These are phyloP conservation scores for Punica granatum DNA, from an alignment of 345 rosid genomes.

Conservation along the genomic window DNA sequence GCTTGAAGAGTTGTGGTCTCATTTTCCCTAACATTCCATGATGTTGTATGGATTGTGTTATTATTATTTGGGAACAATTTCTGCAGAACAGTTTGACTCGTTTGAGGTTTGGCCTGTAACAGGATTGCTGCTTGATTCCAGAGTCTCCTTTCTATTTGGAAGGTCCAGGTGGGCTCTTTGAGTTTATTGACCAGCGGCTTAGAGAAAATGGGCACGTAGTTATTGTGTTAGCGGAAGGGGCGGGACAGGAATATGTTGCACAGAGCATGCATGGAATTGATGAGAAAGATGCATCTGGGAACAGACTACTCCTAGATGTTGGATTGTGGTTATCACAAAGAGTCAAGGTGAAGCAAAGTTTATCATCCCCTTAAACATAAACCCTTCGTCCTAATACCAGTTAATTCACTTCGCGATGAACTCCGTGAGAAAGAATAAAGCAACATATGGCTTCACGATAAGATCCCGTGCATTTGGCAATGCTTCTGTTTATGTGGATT, in stretches of 20 bases:
- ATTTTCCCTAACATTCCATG: neutral
- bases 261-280: slow-evolving; percentile 37
- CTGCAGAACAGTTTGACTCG: neutral
- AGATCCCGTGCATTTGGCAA: neutral
- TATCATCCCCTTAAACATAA: slow-evolving; percentile 4
- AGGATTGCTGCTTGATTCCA: slow-evolving; percentile 99
- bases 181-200: slow-evolving; percentile 63
- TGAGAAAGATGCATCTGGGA: slow-evolving; percentile 85
- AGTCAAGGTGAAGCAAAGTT: slow-evolving; percentile 52
- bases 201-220: slow-evolving; percentile 80
- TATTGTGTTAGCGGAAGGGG: slow-evolving; percentile 92
- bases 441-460: neutral
- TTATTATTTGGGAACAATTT: neutral
- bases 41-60: neutral
- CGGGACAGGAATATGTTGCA: slow-evolving; percentile 82
- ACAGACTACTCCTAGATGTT: slow-evolving; percentile 80
- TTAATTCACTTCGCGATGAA: neutral
- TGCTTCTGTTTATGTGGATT: neutral
- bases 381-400: neutral
- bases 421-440: neutral
- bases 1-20: neutral
- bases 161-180: slow-evolving; percentile 84
- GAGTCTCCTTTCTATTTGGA: slow-evolving; percentile 91
- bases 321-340: slow-evolving; percentile 85
- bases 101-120: slow-evolving; percentile 25